phyloP scores from a whole-genome alignment of 805 yeast species.

The Hanseniaspora valbyensis region DNA sequence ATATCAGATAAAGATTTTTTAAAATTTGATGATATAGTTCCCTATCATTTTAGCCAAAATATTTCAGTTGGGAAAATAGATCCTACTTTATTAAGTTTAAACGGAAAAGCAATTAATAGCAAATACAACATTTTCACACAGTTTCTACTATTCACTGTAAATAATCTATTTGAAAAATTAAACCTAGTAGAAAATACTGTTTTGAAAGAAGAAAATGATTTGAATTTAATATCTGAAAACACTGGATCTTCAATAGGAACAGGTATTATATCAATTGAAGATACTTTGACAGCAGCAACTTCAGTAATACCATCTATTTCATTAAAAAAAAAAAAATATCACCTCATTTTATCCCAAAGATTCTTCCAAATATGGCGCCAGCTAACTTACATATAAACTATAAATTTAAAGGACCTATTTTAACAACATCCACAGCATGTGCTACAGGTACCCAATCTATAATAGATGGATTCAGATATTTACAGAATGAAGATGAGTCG shows the following conservation, averaged over 20 bases:
- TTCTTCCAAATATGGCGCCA: slow-evolving; percentile 86
- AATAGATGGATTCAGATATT: slow-evolving; percentile 83
- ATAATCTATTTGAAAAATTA: background rate
- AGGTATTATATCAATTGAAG: slow-evolving; percentile 12
- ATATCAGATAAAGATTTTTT: background rate
- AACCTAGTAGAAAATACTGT: background rate
- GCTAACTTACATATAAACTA: slow-evolving; percentile 76
- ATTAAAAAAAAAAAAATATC: slow-evolving; percentile 43
- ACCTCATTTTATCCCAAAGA: slow-evolving; percentile 76
- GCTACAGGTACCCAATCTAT: slow-evolving; percentile 91
- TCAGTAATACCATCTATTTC: background rate
- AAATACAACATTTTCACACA: slow-evolving; percentile 11
- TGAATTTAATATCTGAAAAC: background rate
- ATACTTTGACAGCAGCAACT: slow-evolving; percentile 3
- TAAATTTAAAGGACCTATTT: slow-evolving; percentile 74
- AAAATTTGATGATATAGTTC: slow-evolving; percentile 1
- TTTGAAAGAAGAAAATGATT: background rate
- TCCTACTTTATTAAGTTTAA: background rate
- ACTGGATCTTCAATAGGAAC: slow-evolving; percentile 14
- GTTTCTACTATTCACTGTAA: background rate
- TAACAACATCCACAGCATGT: slow-evolving; percentile 86
- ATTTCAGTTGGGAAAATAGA: slow-evolving; percentile 6
- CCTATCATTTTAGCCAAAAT: background rate
- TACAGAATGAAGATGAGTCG: slow-evolving; percentile 33
- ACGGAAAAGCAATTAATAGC: background rate